These are phyloP conservation scores for Auricularia heimuer DNA, from an alignment of 768 basidiomycete genomes.

Conservation along the genomic window DNA sequence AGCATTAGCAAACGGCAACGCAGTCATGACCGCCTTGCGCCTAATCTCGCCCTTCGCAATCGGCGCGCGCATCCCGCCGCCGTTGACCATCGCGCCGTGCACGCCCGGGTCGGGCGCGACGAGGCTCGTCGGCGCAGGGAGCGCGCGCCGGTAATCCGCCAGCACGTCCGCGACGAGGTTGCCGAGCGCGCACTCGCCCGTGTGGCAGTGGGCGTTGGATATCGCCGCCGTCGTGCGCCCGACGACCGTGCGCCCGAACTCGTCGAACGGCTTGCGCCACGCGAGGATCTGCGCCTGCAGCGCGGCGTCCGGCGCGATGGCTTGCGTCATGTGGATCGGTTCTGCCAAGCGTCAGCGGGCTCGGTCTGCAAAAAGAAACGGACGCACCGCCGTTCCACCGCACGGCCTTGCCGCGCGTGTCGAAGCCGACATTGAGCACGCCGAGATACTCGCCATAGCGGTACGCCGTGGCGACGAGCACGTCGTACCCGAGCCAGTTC, in stretches of 20 bases:
- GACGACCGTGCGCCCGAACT: slow-evolving; percentile 25
- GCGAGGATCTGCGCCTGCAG: slow-evolving; percentile 29
- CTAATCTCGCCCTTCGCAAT: slow-evolving; percentile 33
- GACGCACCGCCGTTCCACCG: slow-evolving; percentile 26
- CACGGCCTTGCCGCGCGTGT: slow-evolving; percentile 27
- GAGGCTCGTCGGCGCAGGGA: too few species aligned
- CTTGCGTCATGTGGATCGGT: slow-evolving; percentile 32
- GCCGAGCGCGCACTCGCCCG: slow-evolving; percentile 32
- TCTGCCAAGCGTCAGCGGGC: not conserved
- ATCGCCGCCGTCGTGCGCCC: slow-evolving; percentile 27
- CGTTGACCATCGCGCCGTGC: slow-evolving; percentile 28
- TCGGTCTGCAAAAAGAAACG: too few species aligned
- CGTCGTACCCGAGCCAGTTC: slow-evolving; percentile 36
- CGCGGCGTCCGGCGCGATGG: slow-evolving; percentile 24
- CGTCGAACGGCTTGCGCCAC: slow-evolving; percentile 32
- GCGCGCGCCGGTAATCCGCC: slow-evolving; percentile 21
- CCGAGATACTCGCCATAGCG: slow-evolving; percentile 40
- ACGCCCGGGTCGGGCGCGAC: slow-evolving; percentile 19
- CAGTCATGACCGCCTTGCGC: slow-evolving; percentile 28
- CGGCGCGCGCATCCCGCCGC: slow-evolving; percentile 31
- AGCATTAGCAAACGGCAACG: slow-evolving; percentile 36
- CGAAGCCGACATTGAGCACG: slow-evolving; percentile 34
- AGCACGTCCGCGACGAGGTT: slow-evolving; percentile 34
- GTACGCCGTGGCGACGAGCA: slow-evolving; percentile 35
- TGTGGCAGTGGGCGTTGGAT: slow-evolving; percentile 31